These are phyloP conservation scores for Epichloe hybrida DNA, from an alignment of 2,329 filamentous ascomycete species.

Conservation along the genomic window DNA sequence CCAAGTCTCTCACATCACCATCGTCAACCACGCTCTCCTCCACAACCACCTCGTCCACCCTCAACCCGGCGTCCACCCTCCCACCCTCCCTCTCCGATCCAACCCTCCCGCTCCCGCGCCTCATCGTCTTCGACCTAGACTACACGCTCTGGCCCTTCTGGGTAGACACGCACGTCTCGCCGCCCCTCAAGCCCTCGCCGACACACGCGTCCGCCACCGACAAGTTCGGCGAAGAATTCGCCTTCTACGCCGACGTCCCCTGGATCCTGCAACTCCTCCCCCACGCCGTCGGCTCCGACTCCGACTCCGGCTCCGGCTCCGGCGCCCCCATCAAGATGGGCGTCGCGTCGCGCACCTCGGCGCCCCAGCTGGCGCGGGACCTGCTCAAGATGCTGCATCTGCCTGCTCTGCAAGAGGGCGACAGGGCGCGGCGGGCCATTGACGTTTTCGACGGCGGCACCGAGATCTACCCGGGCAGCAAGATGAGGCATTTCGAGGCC, in stretches of 20 bases:
- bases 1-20: slow-evolving; percentile 12
- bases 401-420: slow-evolving; percentile 18
- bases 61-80: slow-evolving; percentile 5
- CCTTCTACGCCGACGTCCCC: slow-evolving; percentile 56
- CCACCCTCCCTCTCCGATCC: slow-evolving; percentile 36
- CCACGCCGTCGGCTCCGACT: slow-evolving; percentile 27
- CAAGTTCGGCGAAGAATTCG: slow-evolving; percentile 49
- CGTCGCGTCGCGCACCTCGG: slow-evolving; percentile 67
- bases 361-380: slow-evolving; percentile 67
- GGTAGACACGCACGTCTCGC: slow-evolving; percentile 83
- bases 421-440: slow-evolving; percentile 32
- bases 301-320: slow-evolving; percentile 6
- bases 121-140: slow-evolving; percentile 90
- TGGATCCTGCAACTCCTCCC: slow-evolving; percentile 38
- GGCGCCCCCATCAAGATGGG: slow-evolving; percentile 36
- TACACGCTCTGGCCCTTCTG: slow-evolving; percentile 99
- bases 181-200: slow-evolving; percentile 46
- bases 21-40: slow-evolving; percentile 2
- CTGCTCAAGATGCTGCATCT: slow-evolving; percentile 64
- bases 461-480: slow-evolving; percentile 63
- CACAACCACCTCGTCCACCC: neutral
- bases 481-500: slow-evolving; percentile 71
- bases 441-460: slow-evolving; percentile 46
- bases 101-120: slow-evolving; percentile 55
- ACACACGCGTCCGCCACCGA: slow-evolving; percentile 33